phyloP scores from a whole-genome alignment of 441 rosid genomes.

The Corymbia citriodora region DNA sequence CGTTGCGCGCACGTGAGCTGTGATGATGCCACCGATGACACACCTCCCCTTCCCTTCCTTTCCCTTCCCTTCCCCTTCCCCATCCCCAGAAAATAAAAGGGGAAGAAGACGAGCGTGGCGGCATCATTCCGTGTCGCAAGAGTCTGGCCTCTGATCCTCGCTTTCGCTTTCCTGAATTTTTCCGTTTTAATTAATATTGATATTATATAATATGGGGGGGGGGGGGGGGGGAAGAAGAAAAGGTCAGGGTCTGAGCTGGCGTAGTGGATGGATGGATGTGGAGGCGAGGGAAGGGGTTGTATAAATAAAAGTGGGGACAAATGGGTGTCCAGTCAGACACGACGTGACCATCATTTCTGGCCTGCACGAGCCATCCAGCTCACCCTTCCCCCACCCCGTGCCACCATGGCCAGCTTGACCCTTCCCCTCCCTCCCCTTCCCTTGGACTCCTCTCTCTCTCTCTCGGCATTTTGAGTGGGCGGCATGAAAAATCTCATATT shows the following conservation, averaged over 20 bases:
- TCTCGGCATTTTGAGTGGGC: neutral
- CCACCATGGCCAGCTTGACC: neutral
- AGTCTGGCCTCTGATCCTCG: neutral
- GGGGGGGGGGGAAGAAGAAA: neutral
- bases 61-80: too few species aligned
- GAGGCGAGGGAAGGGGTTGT: neutral
- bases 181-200: neutral
- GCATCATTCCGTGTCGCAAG: neutral
- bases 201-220: neutral
- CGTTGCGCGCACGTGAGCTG: neutral
- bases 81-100: too few species aligned
- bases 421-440: neutral
- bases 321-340: neutral
- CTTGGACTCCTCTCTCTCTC: neutral
- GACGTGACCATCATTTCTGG: constrained; percentile 23
- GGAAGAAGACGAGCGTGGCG: neutral
- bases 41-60: too few species aligned
- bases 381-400: neutral
- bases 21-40: neutral
- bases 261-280: neutral
- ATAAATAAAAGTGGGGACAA: neutral
- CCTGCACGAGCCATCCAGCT: constrained; percentile 24
- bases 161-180: neutral
- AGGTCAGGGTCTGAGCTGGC: neutral
- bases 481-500: neutral